Evolutionary conservation across 352 stramenopile species (phyloP).

Genomic region (Phytophthora pseudosyringae): DNA sequence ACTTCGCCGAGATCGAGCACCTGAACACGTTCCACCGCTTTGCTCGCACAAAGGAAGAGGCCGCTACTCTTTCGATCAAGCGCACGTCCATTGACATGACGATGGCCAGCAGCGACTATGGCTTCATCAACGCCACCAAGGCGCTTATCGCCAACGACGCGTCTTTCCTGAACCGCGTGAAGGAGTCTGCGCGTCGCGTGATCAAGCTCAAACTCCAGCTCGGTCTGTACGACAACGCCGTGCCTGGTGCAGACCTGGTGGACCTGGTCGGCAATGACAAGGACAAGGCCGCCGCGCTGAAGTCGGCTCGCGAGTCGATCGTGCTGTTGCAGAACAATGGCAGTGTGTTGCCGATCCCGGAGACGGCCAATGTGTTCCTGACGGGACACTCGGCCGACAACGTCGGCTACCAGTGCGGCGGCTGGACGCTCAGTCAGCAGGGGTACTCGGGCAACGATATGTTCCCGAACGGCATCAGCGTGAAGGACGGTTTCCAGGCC

Average conservation of each 20-base stretch:
- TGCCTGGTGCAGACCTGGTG: conserved; percentile 56
- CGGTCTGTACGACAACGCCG: conserved; percentile 68
- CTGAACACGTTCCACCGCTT: conserved; percentile 65
- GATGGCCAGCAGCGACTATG: conserved; percentile 72
- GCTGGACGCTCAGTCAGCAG: conserved; percentile 86
- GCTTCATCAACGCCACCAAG: conserved; percentile 65
- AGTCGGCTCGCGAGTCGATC: conserved; percentile 75
- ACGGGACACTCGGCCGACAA: conserved; percentile 66
- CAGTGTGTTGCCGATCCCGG: conserved; percentile 49
- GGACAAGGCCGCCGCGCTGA: conserved; percentile 56
- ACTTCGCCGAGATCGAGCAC: conserved; percentile 92
- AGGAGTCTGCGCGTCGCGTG: conserved; percentile 63
- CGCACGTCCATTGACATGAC: conserved; percentile 91
- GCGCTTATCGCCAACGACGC: conserved; percentile 45
- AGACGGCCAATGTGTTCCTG: conserved; percentile 53
- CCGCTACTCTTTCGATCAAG: conserved; percentile 63
- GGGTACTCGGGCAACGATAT: conserved; percentile 71
- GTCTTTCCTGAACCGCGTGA: conserved; percentile 51
- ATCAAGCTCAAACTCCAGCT: conserved; percentile 75
- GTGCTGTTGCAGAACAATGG: conserved; percentile 85
- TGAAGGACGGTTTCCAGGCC: conserved; percentile 60
- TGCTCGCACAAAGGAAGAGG: conserved; percentile 46
- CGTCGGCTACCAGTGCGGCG: conserved; percentile 70
- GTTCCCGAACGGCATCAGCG: conserved; percentile 61
- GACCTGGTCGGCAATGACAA: conserved; percentile 46